phyloP scores from a whole-genome alignment of 2,329 filamentous ascomycete species.

The Plenodomus lindquistii region DNA sequence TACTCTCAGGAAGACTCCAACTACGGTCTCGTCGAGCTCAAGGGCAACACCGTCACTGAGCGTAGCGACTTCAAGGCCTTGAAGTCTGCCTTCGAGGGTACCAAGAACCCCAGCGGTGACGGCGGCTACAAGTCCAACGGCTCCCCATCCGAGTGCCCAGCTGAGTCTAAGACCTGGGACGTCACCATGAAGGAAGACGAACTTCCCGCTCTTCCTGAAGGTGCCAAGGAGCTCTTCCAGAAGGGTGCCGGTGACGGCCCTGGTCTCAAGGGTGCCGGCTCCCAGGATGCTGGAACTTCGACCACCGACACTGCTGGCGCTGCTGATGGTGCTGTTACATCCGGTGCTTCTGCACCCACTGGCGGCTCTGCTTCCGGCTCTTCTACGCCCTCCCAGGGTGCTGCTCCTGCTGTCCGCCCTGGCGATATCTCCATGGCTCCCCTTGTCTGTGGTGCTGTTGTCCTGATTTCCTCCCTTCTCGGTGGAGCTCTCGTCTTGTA shows the following conservation, averaged over 20 bases:
- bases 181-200: slow-evolving; percentile 51
- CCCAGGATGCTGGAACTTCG: slow-evolving; percentile 58
- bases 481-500: slow-evolving; percentile 54
- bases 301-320: slow-evolving; percentile 51
- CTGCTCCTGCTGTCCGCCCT: slow-evolving; percentile 50
- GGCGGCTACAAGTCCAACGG: slow-evolving; percentile 63
- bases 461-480: slow-evolving; percentile 57
- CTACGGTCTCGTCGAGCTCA: slow-evolving; percentile 74
- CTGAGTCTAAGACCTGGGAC: slow-evolving; percentile 59
- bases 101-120: slow-evolving; percentile 57
- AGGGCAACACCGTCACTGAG: slow-evolving; percentile 59
- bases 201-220: slow-evolving; percentile 61
- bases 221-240: slow-evolving; percentile 60
- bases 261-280: slow-evolving; percentile 60
- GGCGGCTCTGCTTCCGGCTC: slow-evolving; percentile 19
- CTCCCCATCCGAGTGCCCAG: slow-evolving; percentile 58
- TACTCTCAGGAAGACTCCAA: slow-evolving; percentile 73
- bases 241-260: slow-evolving; percentile 61
- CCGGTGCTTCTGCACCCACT: slow-evolving; percentile 29
- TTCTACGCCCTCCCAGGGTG: slow-evolving; percentile 39
- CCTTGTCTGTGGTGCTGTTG: slow-evolving; percentile 55
- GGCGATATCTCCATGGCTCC: slow-evolving; percentile 55
- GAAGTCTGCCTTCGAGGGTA: slow-evolving; percentile 55
- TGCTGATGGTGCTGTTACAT: slow-evolving; percentile 54
- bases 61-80: slow-evolving; percentile 65